Percentiles rank a stretch among this genome's conserved stretches.
Evolutionary conservation across 306 rosid genomes (phyloP).

Genomic region (Medicago ruthenica): DNA sequence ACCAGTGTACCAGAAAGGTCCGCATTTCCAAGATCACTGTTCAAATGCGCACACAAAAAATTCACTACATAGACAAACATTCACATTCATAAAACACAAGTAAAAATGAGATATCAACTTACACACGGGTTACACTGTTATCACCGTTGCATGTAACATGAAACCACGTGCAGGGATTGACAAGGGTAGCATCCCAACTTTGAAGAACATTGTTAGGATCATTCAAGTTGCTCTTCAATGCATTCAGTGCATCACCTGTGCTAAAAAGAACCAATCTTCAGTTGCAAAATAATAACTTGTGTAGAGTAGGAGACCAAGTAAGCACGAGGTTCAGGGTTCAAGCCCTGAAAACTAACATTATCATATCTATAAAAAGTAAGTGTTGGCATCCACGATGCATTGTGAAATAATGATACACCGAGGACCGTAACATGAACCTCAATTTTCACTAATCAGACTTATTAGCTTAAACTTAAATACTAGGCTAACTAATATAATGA

Average conservation of each 20-base stretch:
- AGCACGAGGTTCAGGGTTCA: too few relatives aligned
- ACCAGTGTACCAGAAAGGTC: conserved; percentile 82
- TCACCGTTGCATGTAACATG: conserved; percentile 86
- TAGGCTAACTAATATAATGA: conserved; percentile 10
- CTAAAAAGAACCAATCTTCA: conserved; percentile 42
- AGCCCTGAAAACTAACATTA: too few relatives aligned
- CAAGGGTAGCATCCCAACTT: conserved; percentile 94
- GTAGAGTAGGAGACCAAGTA: conserved; percentile 11
- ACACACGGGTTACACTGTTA: conserved; percentile 94
- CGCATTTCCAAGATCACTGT: conserved; percentile 97
- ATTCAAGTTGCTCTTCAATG: conserved; percentile 70
- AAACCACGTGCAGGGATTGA: conserved; percentile 98
- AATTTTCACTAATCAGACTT: conserved; percentile 25
- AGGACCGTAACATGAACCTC: conserved; percentile 26
- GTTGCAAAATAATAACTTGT: conserved; percentile 26
- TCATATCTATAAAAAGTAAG: background rate
- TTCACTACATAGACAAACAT: conserved; percentile 11
- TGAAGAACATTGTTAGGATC: conserved; percentile 92
- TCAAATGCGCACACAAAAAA: conserved; percentile 37
- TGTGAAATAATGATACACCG: conserved; percentile 9
- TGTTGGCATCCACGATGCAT: conserved; percentile 7
- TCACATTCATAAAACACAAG: conserved; percentile 7
- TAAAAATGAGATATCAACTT: conserved; percentile 50
- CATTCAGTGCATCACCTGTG: conserved; percentile 90
- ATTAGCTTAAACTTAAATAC: conserved; percentile 17